These are phyloP conservation scores for Lathyrus oleraceus DNA, from an alignment of 306 rosid species.

Conservation along the genomic window DNA sequence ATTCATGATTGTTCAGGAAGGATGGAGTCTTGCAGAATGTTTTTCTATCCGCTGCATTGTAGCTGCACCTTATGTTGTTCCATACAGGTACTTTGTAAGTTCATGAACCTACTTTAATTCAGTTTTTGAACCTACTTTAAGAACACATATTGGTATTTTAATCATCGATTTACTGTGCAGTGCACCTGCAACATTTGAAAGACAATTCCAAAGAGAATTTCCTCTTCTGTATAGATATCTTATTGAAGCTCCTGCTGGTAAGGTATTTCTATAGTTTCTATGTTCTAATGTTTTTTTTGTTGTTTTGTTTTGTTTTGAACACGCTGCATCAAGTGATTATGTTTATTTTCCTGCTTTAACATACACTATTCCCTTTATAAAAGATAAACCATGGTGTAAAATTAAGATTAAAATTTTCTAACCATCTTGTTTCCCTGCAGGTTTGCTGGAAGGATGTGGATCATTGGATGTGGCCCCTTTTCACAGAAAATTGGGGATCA, in stretches of 20 bases:
- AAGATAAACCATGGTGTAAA: too few species aligned
- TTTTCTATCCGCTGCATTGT: conserved; percentile 66
- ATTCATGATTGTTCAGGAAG: conserved; percentile 68
- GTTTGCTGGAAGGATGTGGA: conserved; percentile 80
- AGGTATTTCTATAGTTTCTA: conserved; percentile 49
- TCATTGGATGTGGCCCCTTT: conserved; percentile 97
- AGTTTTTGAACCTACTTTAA: conserved; percentile 11
- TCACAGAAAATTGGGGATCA: conserved; percentile 75
- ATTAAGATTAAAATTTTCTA: neutral
- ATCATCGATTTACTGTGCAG: conserved; percentile 46
- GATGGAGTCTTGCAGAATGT: conserved; percentile 83
- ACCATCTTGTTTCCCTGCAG: conserved; percentile 36
- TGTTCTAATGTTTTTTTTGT: neutral
- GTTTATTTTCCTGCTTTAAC: conserved; percentile 16
- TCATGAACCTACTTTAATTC: neutral
- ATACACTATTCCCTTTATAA: neutral
- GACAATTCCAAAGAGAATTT: conserved; percentile 60
- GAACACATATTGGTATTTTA: conserved; percentile 8
- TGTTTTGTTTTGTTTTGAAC: neutral
- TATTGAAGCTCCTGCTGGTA: conserved; percentile 56
- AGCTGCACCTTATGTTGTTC: conserved; percentile 86
- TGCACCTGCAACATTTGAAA: conserved; percentile 79
- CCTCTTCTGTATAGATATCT: conserved; percentile 64
- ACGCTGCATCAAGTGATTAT: conserved; percentile 9
- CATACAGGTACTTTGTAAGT: conserved; percentile 59